Evolutionary conservation across 805 yeast species (phyloP), one percentile per base, ranked within the genome.

Genomic region (Candida vartiovaarae): DNA sequence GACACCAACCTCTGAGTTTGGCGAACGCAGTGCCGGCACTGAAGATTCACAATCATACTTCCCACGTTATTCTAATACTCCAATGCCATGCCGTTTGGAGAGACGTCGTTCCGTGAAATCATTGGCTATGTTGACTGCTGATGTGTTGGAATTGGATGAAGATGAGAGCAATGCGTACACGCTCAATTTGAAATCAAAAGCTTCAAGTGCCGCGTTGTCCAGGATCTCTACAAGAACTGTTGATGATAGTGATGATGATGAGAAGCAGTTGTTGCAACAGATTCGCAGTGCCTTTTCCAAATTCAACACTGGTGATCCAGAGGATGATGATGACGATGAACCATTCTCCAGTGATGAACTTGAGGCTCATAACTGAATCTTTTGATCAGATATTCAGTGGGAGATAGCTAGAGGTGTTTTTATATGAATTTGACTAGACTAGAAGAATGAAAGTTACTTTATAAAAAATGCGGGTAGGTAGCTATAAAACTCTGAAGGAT

Each of bases 101-200:
- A 73, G 90, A 60, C 78, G 91, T 60, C 76, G 78, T 54, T 80
- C 88, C 29, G 84, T 87, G n/a, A 82, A 80, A 56, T 82, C 90
- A 1, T 65, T 83, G 43, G 70, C 83, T 51, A 81, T 79, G 49
- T 67, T 83, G 52, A 80, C 90, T 2, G 80, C 84, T 26, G 71
- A 80, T 42, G 71, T 83, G 28, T 66, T 84, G 51, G 89, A 83
- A 50, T 64, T 83, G 52, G 76, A 76, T 40, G 86, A 77, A 29
- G 86, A 81, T 35, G 90, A 80, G 51, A 62, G 58, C 23, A 61
- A 58, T 24, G 59, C 61, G 8, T 54, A 54, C 33, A 45, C 55
- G 2, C 10, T 49, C 30, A 57, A 53, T 32, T 36, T 54, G 34
- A 57, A 51, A 29, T 48, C 56, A 1, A 48, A 46, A 39, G 43